Percentiles rank a stretch among this genome's conserved stretches.
These are phyloP conservation scores for Pseudopyricularia javanii DNA, from an alignment of 2,329 filamentous ascomycete species.

Conservation along the genomic window DNA sequence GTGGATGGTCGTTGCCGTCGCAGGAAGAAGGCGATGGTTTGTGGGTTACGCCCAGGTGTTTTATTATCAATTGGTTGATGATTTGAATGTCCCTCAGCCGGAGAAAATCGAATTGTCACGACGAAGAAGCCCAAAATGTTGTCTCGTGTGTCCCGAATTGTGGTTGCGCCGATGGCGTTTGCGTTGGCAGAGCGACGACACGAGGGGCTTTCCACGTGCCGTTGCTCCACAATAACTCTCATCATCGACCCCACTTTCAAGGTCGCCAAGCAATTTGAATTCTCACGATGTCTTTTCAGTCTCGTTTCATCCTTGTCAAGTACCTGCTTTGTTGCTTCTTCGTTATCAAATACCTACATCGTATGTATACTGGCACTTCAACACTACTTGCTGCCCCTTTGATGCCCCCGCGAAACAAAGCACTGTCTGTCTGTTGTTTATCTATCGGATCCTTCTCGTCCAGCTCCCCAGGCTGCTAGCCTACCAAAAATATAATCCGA, in stretches of 20 bases:
- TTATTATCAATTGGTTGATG: too few species aligned
- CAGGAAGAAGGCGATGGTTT: too few species aligned
- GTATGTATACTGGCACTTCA: too few species aligned
- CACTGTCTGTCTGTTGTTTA: neutral
- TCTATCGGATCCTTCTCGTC: neutral
- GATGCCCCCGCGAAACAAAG: neutral
- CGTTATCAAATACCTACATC: too few species aligned
- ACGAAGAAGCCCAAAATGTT: neutral
- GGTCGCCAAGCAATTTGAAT: neutral
- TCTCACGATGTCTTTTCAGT: too few species aligned
- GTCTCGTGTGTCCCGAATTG: neutral
- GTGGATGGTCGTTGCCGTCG: too few species aligned
- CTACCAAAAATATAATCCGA: neutral
- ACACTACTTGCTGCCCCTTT: too few species aligned
- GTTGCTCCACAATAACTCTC: neutral
- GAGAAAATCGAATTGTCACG: neutral
- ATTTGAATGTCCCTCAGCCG: too few species aligned
- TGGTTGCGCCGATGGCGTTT: neutral
- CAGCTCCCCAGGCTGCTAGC: neutral
- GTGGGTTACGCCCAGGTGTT: too few species aligned
- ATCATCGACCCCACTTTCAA: neutral
- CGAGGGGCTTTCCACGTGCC: neutral
- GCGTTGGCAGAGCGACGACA: neutral
- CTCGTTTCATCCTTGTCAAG: too few species aligned
- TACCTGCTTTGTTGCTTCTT: too few species aligned